Base-by-base conservation (phyloP, 805 yeast genomes). In the Teunomyces lycoperdinae region DNA sequence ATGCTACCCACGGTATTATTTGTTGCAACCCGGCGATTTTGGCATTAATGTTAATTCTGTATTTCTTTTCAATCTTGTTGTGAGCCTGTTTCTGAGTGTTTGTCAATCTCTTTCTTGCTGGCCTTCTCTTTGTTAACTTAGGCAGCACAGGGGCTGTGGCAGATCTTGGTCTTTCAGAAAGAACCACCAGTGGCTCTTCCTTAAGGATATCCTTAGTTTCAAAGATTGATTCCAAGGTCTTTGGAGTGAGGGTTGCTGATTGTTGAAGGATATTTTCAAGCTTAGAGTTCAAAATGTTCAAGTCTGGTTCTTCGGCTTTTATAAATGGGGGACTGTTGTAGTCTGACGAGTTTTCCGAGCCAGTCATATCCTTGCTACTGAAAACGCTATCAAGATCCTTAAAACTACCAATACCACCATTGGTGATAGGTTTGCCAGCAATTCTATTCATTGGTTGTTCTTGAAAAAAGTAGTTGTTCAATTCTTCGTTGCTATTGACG, bases 31-130 rank as follows among this genome's bases (percentile, higher is more conserved):
- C 81, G 3, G 86, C 86, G 47, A 85, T 85, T 61, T 83, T 84
- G 9, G 86, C 80, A 60, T 84, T 84, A 62, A 85, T 83, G 62
- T 84, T 84, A 50, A 83, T 83, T 61, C 89, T 70, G 63, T 85
- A 84, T 50, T 84, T 77, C 60, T 84, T 82, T 59, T 85, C 90
- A 52, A 85, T 83, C 63, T 80, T 81, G 67, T 84, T 84, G 60
- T 85, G 91, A 0, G 88, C 88, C 56, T 80, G 80, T 55, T 84
- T 82, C 64, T 84, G 89, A 54, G 76, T 74, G 5, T 73, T 71
- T 7, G 84, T 78, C 46, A 80, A 61, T 62, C 82, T 73, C 64
- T 80, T 80, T 60, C 84, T 66, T 41, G 78, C 78, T 29, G 44
- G 44, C 30, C 49, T 31, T 40, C n/a, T 38, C 31, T 39, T 24